Evolutionary conservation across 2,329 filamentous ascomycete species (phyloP).

Genomic region (Microsporum canis): DNA sequence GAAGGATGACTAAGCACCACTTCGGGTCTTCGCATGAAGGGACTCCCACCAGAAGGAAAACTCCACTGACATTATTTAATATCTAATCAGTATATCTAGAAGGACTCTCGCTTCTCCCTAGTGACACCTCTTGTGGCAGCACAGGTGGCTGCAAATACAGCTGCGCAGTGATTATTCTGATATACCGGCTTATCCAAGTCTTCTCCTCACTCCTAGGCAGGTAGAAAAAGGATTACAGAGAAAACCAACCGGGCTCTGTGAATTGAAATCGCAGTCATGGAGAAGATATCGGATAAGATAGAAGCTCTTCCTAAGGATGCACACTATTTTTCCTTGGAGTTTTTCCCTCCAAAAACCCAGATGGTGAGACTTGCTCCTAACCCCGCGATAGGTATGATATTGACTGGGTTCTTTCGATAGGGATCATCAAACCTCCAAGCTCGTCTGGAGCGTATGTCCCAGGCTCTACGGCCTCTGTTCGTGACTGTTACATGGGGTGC

Average conservation of each 20-base stretch:
- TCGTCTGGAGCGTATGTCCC: slow-evolving; percentile 88
- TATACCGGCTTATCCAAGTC: background rate
- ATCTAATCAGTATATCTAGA: background rate
- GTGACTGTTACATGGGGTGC: slow-evolving; percentile 98
- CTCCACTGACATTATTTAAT: background rate
- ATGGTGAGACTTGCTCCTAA: slow-evolving; percentile 47
- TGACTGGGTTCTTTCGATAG: slow-evolving; percentile 28
- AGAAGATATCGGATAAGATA: slow-evolving; percentile 92
- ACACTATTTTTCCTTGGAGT: slow-evolving; percentile 92
- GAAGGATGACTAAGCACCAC: background rate
- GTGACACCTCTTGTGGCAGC: background rate
- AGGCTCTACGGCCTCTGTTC: slow-evolving; percentile 80
- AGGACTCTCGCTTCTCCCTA: background rate
- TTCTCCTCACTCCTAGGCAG: background rate
- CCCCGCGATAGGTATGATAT: background rate
- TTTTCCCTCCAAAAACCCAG: slow-evolving; percentile 95
- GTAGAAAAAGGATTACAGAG: background rate
- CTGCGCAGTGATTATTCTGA: background rate
- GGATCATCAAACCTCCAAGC: slow-evolving; percentile 89
- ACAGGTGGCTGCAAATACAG: background rate
- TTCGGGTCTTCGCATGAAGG: background rate
- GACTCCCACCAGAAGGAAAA: background rate
- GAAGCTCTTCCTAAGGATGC: slow-evolving; percentile 70
- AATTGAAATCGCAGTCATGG: slow-evolving; percentile 22
- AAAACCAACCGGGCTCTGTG: background rate